A percentile compares a stretch with the other conserved stretches of the same genome.
Conservation (phyloP, 192 early-diverging fungal species). For the Coemansia sp. region DNA sequence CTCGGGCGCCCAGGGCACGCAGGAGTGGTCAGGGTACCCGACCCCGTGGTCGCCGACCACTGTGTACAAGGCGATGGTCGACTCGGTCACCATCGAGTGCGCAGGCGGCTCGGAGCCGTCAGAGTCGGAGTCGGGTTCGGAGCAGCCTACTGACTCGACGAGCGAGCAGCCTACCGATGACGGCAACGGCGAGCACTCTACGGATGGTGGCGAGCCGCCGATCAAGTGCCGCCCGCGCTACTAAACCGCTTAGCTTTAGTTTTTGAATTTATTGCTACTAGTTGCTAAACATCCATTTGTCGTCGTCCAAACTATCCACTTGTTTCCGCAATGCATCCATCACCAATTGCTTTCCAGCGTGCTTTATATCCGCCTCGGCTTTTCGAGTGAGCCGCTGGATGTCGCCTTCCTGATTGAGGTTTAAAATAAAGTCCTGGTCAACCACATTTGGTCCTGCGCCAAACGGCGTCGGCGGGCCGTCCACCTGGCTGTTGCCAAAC, state of each 20-base stretch:
- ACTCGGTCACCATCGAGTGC: conserved; percentile 57
- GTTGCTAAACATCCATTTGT: conserved; percentile 35
- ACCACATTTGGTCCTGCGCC: conserved; percentile 3
- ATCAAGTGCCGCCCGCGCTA: conserved; percentile 28
- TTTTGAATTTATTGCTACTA: background rate
- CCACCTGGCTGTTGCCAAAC: background rate
- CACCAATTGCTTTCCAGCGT: conserved; percentile 24
- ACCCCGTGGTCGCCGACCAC: conserved; percentile 55
- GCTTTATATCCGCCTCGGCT: conserved; percentile 20
- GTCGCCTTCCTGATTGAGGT: conserved; percentile 44
- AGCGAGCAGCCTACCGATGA: conserved; percentile 4
- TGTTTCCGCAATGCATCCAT: conserved; percentile 31
- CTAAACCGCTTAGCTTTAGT: background rate
- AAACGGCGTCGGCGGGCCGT: conserved; percentile 13
- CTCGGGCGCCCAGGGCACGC: conserved; percentile 55
- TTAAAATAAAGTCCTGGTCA: conserved; percentile 46
- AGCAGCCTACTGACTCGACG: background rate
- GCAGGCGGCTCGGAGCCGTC: conserved; percentile 21
- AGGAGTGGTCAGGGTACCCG: conserved; percentile 61
- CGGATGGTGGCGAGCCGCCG: background rate
- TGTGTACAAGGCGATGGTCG: conserved; percentile 58
- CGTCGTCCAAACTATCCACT: conserved; percentile 28
- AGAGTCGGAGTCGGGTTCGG: background rate
- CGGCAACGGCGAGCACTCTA: background rate
- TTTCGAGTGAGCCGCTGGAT: conserved; percentile 35